Conservation (phyloP, 169 alveolate species). For the Fabrea salina region DNA sequence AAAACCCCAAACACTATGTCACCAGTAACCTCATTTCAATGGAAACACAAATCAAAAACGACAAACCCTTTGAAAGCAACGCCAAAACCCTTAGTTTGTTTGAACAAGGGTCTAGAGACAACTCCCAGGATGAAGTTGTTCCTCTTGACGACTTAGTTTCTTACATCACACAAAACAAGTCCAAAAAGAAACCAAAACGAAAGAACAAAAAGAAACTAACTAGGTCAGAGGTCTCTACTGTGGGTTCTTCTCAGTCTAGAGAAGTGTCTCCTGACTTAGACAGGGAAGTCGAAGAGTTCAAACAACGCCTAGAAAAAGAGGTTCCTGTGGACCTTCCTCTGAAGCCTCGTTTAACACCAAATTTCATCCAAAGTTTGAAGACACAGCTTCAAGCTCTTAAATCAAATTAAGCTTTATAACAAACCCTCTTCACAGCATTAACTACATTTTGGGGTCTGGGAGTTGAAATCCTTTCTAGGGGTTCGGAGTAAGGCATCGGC, state of each 20-base stretch:
- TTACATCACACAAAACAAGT: not conserved
- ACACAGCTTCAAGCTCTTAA: not conserved
- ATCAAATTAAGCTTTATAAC: slow-evolving; percentile 11
- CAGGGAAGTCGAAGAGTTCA: not conserved
- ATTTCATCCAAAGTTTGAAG: not conserved
- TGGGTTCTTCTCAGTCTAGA: not conserved
- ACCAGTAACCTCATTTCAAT: not conserved
- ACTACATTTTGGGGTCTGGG: slow-evolving; percentile 63
- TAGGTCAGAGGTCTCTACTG: not conserved
- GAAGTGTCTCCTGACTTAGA: not conserved
- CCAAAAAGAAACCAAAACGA: not conserved
- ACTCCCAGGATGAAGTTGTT: not conserved
- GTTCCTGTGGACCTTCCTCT: not conserved
- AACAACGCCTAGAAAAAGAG: not conserved
- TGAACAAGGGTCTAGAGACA: not conserved
- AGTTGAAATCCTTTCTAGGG: slow-evolving; percentile 58
- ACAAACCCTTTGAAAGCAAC: not conserved
- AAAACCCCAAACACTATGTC: not conserved
- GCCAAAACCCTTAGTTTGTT: not conserved
- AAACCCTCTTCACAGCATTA: slow-evolving; percentile 41
- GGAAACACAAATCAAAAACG: not conserved
- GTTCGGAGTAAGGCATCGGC: slow-evolving; percentile 74
- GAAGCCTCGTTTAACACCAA: not conserved
- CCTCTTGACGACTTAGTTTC: slow-evolving; percentile 10
- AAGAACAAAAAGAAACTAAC: not conserved